phyloP scores from a whole-genome alignment of 2,329 filamentous ascomycete species.

The Trichoderma endophyticum region DNA sequence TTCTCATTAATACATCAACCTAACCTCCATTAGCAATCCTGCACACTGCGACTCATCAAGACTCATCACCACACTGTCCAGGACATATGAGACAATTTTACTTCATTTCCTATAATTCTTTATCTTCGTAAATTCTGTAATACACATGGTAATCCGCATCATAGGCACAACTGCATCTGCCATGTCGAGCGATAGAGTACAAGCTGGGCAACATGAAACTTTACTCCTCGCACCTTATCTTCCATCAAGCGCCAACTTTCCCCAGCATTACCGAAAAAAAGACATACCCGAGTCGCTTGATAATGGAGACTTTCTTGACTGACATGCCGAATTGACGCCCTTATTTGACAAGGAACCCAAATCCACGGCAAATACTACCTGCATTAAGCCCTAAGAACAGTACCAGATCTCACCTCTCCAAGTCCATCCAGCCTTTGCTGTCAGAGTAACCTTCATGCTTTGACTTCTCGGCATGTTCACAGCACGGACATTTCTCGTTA shows the following conservation, averaged over 20 bases:
- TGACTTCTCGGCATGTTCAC: not conserved
- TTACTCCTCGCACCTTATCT: not conserved
- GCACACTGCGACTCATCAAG: not conserved
- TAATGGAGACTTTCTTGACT: not conserved
- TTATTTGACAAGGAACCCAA: not conserved
- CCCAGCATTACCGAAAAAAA: not conserved
- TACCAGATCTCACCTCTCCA: not conserved
- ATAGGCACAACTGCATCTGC: not conserved
- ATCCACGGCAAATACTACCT: not conserved
- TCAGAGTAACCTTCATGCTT: not conserved
- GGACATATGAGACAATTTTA: no score
- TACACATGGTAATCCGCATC: not conserved
- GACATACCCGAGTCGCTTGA: not conserved
- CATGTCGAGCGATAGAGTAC: not conserved
- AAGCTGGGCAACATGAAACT: not conserved
- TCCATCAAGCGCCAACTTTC: not conserved
- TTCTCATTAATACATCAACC: not conserved
- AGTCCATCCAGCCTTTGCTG: not conserved
- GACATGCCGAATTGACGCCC: not conserved
- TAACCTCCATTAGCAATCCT: not conserved
- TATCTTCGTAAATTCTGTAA: not conserved
- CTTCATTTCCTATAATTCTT: not conserved
- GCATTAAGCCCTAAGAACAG: not conserved
- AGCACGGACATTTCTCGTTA: not conserved
- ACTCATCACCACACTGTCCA: not conserved